phyloP scores from a whole-genome alignment of 169 alveolate species.

The Eimeria necatrix region DNA sequence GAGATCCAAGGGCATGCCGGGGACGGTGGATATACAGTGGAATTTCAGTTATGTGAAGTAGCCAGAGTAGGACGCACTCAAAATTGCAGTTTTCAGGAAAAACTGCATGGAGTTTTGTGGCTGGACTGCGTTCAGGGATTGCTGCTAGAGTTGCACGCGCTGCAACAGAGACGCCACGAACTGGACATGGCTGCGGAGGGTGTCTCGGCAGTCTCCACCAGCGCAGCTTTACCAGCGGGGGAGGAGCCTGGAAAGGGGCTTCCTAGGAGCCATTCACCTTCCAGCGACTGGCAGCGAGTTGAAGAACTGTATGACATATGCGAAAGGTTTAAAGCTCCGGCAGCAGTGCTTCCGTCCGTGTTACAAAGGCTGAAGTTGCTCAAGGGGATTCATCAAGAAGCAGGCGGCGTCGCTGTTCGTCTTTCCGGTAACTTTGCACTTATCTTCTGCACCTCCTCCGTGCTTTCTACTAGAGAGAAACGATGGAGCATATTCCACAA shows the following conservation, averaged over 20 bases:
- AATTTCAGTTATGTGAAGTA: too few species aligned
- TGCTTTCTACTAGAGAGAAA: not conserved
- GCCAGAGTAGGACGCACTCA: too few species aligned
- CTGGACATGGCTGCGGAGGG: slow-evolving; percentile 72
- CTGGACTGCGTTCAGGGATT: slow-evolving; percentile 41
- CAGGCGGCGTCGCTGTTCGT: slow-evolving; percentile 80
- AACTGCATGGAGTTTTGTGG: not conserved
- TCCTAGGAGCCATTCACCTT: not conserved
- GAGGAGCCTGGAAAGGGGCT: slow-evolving; percentile 3
- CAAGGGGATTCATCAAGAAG: slow-evolving; percentile 80
- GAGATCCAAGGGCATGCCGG: not conserved
- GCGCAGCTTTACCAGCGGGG: not conserved
- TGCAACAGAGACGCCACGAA: slow-evolving; percentile 80
- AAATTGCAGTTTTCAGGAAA: too few species aligned
- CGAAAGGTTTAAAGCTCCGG: slow-evolving; percentile 79
- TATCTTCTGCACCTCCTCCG: not conserved
- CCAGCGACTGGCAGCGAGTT: slow-evolving; percentile 78
- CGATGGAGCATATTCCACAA: slow-evolving; percentile 38
- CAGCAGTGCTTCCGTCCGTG: slow-evolving; percentile 79
- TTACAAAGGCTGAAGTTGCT: slow-evolving; percentile 74
- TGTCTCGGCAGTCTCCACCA: not conserved
- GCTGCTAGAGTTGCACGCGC: slow-evolving; percentile 79
- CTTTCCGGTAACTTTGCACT: slow-evolving; percentile 64
- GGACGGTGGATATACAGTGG: not conserved
- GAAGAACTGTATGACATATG: slow-evolving; percentile 80